Evolutionary conservation across 1,284 basidiomycete genomes (phyloP).

Genomic region (Dichomitus squalens): DNA sequence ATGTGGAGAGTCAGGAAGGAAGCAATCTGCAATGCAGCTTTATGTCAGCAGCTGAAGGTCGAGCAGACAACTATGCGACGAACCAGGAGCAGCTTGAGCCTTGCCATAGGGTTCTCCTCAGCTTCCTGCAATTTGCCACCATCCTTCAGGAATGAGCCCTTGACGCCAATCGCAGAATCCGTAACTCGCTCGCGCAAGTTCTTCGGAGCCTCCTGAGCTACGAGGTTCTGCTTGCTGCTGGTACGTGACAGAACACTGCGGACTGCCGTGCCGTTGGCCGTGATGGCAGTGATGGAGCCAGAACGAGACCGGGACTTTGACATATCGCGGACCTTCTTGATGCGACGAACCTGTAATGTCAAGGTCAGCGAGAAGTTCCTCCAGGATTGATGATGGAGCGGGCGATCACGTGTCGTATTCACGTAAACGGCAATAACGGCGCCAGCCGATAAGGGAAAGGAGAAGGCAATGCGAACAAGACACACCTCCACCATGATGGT

Average conservation of each 20-base stretch:
- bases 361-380: conserved; percentile 9
- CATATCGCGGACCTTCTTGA: conserved; percentile 38
- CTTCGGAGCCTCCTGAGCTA: conserved; percentile 20
- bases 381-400: background rate
- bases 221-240: conserved; percentile 13
- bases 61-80: conserved; percentile 30
- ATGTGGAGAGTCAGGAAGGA: conserved; percentile 90
- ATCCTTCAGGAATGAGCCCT: conserved; percentile 56
- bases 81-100: conserved; percentile 89
- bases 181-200: conserved; percentile 49
- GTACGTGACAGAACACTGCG: conserved; percentile 29
- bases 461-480: conserved; percentile 17
- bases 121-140: conserved; percentile 43
- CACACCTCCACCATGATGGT: conserved; percentile 93
- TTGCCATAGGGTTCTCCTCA: conserved; percentile 79
- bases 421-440: conserved; percentile 5
- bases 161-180: conserved; percentile 61
- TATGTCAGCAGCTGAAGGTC: conserved; percentile 9
- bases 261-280: conserved; percentile 24
- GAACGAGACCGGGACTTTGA: conserved; percentile 30
- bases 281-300: conserved; percentile 30
- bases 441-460: conserved; percentile 1
- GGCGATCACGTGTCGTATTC: conserved; percentile 9
- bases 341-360: conserved; percentile 37
- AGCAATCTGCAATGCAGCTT: conserved; percentile 53